These are phyloP conservation scores for Chalciporus sp. DNA, from an alignment of 1,284 basidiomycete genomes.

Conservation along the genomic window DNA sequence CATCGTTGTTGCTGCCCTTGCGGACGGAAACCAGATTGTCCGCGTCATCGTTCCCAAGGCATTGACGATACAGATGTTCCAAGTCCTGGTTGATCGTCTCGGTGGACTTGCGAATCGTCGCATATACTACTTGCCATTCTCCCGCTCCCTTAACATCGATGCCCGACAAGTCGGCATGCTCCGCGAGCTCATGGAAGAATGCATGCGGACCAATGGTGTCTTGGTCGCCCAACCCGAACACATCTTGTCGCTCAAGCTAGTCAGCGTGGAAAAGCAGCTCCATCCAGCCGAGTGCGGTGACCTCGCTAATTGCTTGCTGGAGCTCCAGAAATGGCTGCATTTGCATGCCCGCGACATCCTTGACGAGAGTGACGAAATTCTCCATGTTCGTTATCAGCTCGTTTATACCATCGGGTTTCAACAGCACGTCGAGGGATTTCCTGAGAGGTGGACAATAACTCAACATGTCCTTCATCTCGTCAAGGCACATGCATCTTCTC, in stretches of 20 bases:
- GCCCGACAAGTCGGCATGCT: conserved; percentile 18
- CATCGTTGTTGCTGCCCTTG: conserved; percentile 41
- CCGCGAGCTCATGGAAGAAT: conserved; percentile 39
- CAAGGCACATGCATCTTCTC: conserved; percentile 10
- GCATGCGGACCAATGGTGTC: conserved; percentile 42
- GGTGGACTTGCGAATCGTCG: conserved; percentile 47
- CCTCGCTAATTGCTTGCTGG: conserved; percentile 17
- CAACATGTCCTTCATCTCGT: conserved; percentile 42
- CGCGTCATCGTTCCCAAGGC: conserved; percentile 53
- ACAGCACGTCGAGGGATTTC: conserved; percentile 42
- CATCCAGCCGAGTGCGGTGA: not conserved
- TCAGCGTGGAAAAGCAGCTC: conserved; percentile 40
- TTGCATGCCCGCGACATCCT: conserved; percentile 44
- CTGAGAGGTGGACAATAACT: conserved; percentile 48
- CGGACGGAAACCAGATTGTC: conserved; percentile 45
- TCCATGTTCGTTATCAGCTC: conserved; percentile 50
- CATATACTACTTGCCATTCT: conserved; percentile 52
- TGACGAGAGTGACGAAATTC: conserved; percentile 57
- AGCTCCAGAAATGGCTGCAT: conserved; percentile 40
- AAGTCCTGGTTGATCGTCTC: conserved; percentile 46
- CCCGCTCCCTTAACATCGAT: conserved; percentile 38
- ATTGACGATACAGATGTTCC: conserved; percentile 48
- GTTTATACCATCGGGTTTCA: conserved; percentile 51
- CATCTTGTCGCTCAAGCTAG: conserved; percentile 50
- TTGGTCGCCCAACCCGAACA: conserved; percentile 56